Evolutionary conservation across 768 basidiomycete genomes (phyloP), one percentile per base, ranked within the genome.

Genomic region (Kwoniella mangroviensis): DNA sequence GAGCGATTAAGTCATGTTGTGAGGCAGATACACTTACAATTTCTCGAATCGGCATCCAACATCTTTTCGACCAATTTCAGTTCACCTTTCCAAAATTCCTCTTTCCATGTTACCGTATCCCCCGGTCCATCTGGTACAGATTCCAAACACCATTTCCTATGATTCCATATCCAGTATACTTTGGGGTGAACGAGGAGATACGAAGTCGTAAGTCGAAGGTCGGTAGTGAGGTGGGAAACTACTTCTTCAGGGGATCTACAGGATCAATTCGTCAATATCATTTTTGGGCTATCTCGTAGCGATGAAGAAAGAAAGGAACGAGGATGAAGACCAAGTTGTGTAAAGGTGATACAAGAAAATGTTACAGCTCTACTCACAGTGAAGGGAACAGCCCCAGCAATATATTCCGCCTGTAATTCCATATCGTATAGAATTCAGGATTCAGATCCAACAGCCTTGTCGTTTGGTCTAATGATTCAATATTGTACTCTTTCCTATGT

Each of bases 101-200:
- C 88, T 75, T 88, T 89, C 95, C 94, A 98, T 55, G 72, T 69
- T 3, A 63, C 43, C 1, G 22, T 63, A 1, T 81, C 75, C 34
- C 84, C 85, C 0, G 93, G 92, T 1, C 90, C 91, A 63, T 87
- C 85, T 0, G 96, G 95, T 12, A 96, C 88, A 64, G 90, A 88
- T 81, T 91, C 90, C 1, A 99, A 88, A 78, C 95, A 95, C 97
- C 97, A 98, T 75, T 90, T 86, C 49, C 97, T 89, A 77, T 99
- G 94, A 80, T 94, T 98, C 97, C 97, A 99, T 75, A 98, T 94
- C 90, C 92, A 94, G 81, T 99, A 99, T 21, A 97, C 90, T 81
- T 98, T 99, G 15, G 97, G 97, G 79, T 95, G 89, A 10, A 87
- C 85, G 77, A 92, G 91, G 54, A 99, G 87, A 6, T 91, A 89